Percentiles rank a stretch among this genome's conserved stretches.
Evolutionary conservation across 495 filamentous ascomycete species (phyloP).

Genomic region (Aspergillus egyptiacus): DNA sequence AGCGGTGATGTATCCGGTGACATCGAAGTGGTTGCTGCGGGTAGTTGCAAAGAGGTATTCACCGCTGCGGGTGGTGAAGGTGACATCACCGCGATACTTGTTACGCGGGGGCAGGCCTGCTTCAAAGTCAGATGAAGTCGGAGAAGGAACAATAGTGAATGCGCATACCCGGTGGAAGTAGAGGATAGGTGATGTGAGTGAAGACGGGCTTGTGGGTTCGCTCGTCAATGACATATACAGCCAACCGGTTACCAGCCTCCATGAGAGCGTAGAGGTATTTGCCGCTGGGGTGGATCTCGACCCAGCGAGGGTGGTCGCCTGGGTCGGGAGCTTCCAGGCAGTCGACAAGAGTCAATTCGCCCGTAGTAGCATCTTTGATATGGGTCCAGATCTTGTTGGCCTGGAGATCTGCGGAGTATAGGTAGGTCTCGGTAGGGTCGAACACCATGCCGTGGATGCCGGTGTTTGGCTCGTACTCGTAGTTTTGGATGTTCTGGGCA

Average conservation of each 20-base stretch:
- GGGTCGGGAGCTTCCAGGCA: slow-evolving; percentile 62
- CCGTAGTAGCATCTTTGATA: slow-evolving; percentile 57
- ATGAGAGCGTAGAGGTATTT: slow-evolving; percentile 78
- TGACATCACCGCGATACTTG: slow-evolving; percentile 73
- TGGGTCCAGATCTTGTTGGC: slow-evolving; percentile 86
- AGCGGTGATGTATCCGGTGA: slow-evolving; percentile 74
- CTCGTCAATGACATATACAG: slow-evolving; percentile 73
- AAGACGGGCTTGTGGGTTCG: slow-evolving; percentile 73
- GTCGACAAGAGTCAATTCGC: slow-evolving; percentile 60
- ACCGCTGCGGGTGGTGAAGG: slow-evolving; percentile 57
- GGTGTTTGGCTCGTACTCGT: slow-evolving; percentile 63
- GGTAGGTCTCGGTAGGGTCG: slow-evolving; percentile 73
- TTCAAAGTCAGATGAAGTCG: slow-evolving; percentile 44
- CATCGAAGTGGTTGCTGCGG: slow-evolving; percentile 64
- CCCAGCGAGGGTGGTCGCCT: slow-evolving; percentile 77
- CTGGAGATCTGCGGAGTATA: slow-evolving; percentile 79
- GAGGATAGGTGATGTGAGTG: slow-evolving; percentile 66
- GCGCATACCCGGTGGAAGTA: slow-evolving; percentile 66
- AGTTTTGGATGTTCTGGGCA: slow-evolving; percentile 68
- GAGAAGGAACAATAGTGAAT: slow-evolving; percentile 14
- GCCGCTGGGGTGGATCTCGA: slow-evolving; percentile 68
- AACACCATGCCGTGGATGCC: slow-evolving; percentile 89
- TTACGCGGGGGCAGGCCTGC: slow-evolving; percentile 45
- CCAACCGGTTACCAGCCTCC: slow-evolving; percentile 77
- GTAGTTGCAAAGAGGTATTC: slow-evolving; percentile 76